Evolutionary conservation across 2,329 filamentous ascomycete species (phyloP).

Genomic region (Ophioceras dolichostomum): DNA sequence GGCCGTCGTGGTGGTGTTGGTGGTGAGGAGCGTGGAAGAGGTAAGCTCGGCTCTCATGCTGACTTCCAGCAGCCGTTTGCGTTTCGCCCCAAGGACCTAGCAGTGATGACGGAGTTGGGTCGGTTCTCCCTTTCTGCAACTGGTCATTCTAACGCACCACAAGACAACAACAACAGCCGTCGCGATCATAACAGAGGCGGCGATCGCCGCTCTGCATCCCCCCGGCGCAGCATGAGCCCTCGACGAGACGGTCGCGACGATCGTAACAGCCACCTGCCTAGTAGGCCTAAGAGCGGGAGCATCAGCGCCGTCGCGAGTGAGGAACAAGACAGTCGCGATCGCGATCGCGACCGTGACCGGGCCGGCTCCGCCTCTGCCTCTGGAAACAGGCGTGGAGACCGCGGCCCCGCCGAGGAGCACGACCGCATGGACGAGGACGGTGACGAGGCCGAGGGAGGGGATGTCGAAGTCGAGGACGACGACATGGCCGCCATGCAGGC

Average conservation of each 20-base stretch:
- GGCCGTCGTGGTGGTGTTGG: neutral
- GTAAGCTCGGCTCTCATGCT: constrained; percentile 1
- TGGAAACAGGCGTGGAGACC: neutral
- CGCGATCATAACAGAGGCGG: neutral
- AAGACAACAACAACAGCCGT: no score
- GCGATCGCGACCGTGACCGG: neutral
- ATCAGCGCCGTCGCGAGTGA: neutral
- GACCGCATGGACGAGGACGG: neutral
- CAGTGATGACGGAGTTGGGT: no score
- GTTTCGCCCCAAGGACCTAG: no score
- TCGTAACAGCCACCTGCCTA: constrained; percentile 2
- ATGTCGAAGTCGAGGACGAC: constrained; percentile 48
- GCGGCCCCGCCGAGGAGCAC: constrained; percentile 1
- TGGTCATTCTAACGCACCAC: no score
- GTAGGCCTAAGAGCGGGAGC: neutral
- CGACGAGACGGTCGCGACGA: neutral
- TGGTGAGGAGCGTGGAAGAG: neutral
- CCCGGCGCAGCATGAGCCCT: constrained; percentile 5
- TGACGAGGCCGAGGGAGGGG: constrained; percentile 32
- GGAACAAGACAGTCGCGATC: neutral
- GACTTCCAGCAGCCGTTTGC: no score
- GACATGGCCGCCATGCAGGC: constrained; percentile 63
- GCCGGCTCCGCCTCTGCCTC: neutral
- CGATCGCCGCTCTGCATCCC: constrained; percentile 7
- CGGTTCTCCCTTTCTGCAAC: no score